phyloP scores from a whole-genome alignment of 805 yeast species.

The Kodamaea jinghongensis region DNA sequence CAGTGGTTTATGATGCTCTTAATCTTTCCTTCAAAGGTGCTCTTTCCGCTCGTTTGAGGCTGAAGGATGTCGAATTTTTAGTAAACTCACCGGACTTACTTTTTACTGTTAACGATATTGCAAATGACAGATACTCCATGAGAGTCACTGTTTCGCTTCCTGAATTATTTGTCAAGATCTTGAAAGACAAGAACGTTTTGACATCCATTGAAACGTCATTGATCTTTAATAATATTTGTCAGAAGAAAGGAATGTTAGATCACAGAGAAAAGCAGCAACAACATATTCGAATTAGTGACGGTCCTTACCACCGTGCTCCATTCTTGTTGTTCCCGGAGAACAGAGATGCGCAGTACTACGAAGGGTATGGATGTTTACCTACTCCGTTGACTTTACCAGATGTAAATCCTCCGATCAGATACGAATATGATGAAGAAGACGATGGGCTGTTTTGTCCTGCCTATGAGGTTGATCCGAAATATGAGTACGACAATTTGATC shows the following conservation, averaged over 20 bases:
- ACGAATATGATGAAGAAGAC: background rate
- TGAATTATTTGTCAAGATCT: constrained; percentile 33
- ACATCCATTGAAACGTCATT: constrained; percentile 53
- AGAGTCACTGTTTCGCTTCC: constrained; percentile 53
- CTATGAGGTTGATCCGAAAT: constrained; percentile 32
- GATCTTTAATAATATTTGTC: constrained; percentile 56
- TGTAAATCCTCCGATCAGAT: constrained; percentile 50
- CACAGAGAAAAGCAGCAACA: constrained; percentile 55
- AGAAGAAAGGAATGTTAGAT: constrained; percentile 45
- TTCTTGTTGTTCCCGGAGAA: constrained; percentile 58
- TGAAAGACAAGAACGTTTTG: constrained; percentile 20
- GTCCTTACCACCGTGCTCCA: constrained; percentile 77
- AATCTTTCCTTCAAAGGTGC: constrained; percentile 53
- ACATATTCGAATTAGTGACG: constrained; percentile 71
- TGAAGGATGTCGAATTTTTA: constrained; percentile 23
- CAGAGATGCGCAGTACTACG: constrained; percentile 48
- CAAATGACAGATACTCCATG: constrained; percentile 62
- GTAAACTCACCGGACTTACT: constrained; percentile 22
- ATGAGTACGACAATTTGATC: constrained; percentile 54
- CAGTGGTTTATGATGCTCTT: constrained; percentile 65
- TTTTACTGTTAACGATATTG: constrained; percentile 62
- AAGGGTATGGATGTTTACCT: constrained; percentile 48
- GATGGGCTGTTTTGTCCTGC: constrained; percentile 22
- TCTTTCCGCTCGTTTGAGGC: constrained; percentile 41
- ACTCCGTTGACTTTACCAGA: constrained; percentile 66